Evolutionary conservation across 202 grass and related monocot species (phyloP).

Genomic region (Elaeis oleifera): DNA sequence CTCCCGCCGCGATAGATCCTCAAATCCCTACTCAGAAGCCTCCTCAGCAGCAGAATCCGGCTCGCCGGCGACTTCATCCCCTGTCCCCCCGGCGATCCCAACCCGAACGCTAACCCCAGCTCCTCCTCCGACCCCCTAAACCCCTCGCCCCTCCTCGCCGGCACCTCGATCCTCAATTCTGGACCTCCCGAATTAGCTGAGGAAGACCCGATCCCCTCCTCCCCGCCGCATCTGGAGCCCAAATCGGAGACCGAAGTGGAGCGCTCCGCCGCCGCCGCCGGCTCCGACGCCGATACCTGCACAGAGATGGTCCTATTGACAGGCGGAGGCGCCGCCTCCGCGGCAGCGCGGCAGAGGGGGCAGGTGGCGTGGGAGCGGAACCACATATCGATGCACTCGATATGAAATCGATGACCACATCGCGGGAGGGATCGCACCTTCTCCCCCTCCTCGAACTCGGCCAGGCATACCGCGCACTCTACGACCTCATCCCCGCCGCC

Average conservation of each 20-base stretch:
- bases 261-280: background rate
- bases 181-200: background rate
- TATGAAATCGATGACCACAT: conserved; percentile 59
- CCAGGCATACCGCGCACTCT: conserved; percentile 63
- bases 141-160: background rate
- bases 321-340: conserved; percentile 7
- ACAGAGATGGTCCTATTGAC: background rate
- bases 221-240: background rate
- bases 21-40: conserved; percentile 13
- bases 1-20: background rate
- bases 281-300: background rate
- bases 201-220: background rate
- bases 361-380: conserved; percentile 52
- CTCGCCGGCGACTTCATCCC: conserved; percentile 13
- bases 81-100: background rate
- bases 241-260: background rate
- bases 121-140: background rate
- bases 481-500: background rate
- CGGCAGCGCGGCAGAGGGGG: conserved; percentile 57
- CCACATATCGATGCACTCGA: conserved; percentile 62
- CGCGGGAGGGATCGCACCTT: conserved; percentile 34
- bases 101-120: background rate
- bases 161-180: conserved; percentile 5
- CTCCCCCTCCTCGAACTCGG: conserved; percentile 53
- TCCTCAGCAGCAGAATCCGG: conserved; percentile 4